These are phyloP conservation scores for Aegilops speltoides DNA, from an alignment of 176 grass and related monocot genomes.

Conservation along the genomic window DNA sequence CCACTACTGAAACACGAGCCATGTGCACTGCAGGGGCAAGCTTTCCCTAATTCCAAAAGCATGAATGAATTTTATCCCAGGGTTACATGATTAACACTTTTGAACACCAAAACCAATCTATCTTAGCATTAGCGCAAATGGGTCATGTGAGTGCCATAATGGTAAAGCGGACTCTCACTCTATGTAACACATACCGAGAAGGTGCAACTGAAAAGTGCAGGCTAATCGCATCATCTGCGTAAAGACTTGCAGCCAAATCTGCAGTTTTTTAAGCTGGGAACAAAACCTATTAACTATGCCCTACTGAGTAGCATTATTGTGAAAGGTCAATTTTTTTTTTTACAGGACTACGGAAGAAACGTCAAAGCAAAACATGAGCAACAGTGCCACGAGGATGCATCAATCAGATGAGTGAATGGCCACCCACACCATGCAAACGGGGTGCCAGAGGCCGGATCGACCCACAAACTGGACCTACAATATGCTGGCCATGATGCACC, in stretches of 20 bases:
- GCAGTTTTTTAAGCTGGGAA: not conserved
- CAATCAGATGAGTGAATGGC: constrained; percentile 9
- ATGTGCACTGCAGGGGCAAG: constrained; percentile 44
- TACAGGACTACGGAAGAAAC: constrained; percentile 22
- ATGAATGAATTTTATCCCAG: constrained; percentile 38
- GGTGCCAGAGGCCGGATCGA: constrained; percentile 24
- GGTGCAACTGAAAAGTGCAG: constrained; percentile 36
- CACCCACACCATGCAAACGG: constrained; percentile 7
- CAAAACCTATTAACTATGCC: constrained; percentile 21
- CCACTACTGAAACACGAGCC: constrained; percentile 51
- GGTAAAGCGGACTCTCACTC: constrained; percentile 34
- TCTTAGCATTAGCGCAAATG: constrained; percentile 38
- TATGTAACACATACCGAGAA: constrained; percentile 39
- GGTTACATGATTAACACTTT: constrained; percentile 52
- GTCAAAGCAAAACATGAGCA: constrained; percentile 17
- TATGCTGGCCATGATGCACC: constrained; percentile 50
- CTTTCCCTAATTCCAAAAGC: constrained; percentile 40
- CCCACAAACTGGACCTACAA: constrained; percentile 37
- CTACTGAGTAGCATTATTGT: constrained; percentile 5
- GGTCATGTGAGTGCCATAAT: constrained; percentile 56
- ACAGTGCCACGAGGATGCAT: not conserved
- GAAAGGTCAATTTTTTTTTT: not conserved
- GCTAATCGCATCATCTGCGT: constrained; percentile 35
- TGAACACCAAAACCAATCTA: constrained; percentile 43
- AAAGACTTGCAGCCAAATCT: constrained; percentile 25